Percentiles rank a stretch among this genome's conserved stretches.
These are phyloP conservation scores for Cryphonectria japonica DNA, from an alignment of 2,329 filamentous ascomycete species.

Conservation along the genomic window DNA sequence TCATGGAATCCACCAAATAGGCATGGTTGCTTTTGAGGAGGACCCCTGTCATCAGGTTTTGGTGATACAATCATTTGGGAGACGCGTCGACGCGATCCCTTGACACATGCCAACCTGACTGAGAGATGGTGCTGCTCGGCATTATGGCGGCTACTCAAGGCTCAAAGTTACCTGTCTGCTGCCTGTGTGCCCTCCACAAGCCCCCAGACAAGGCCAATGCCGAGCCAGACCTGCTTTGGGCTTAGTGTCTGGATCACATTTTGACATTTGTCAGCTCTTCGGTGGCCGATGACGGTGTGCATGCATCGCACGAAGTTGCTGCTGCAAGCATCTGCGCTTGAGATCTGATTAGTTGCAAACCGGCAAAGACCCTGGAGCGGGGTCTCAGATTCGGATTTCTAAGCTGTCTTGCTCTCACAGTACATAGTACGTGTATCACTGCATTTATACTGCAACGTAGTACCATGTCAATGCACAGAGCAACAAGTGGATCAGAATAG, in stretches of 20 bases:
- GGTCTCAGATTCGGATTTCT: neutral
- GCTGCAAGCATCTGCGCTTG: neutral
- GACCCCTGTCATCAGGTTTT: neutral
- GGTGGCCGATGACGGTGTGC: neutral
- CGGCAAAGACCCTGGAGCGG: neutral
- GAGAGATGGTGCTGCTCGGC: neutral
- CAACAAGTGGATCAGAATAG: neutral
- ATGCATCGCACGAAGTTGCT: neutral
- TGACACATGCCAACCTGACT: neutral
- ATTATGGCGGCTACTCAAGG: neutral
- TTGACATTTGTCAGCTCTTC: constrained; percentile 4
- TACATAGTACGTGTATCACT: neutral
- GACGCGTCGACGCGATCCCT: constrained; percentile 20
- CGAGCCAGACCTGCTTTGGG: neutral
- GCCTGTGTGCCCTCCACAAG: neutral
- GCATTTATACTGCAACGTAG: neutral
- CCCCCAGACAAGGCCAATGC: neutral
- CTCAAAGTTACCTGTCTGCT: neutral
- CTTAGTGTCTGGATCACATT: neutral
- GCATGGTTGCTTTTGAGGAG: neutral
- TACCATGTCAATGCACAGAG: neutral
- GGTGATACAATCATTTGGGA: constrained; percentile 3
- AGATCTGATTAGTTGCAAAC: neutral
- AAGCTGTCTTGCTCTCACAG: neutral
- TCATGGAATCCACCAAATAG: neutral